phyloP scores from a whole-genome alignment of 257 asterid species.

The Dorcoceras hygrometricum region DNA sequence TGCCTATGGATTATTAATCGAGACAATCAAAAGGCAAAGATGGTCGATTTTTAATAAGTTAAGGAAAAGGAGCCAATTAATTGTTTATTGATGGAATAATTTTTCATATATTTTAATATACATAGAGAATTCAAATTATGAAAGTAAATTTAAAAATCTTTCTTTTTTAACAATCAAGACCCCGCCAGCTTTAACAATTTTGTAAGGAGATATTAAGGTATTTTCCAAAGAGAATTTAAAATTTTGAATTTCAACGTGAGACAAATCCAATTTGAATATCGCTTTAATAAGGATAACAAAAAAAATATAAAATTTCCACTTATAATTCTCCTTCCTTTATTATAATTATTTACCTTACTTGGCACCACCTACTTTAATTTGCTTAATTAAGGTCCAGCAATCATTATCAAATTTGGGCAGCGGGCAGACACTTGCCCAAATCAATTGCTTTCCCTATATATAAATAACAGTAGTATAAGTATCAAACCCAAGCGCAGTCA shows the following conservation, averaged over 20 bases:
- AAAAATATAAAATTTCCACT: background rate
- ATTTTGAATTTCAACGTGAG: slow-evolving; percentile 23
- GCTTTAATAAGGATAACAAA: slow-evolving; percentile 16
- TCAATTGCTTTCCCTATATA: slow-evolving; percentile 18
- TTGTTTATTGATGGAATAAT: no score
- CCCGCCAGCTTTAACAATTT: no score
- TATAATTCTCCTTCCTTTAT: slow-evolving; percentile 10
- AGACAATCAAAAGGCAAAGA: no score
- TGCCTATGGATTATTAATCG: no score
- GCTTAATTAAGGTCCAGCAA: slow-evolving; percentile 33
- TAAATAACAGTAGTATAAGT: no score
- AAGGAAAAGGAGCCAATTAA: no score
- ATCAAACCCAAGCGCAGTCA: slow-evolving; percentile 27
- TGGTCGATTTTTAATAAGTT: no score
- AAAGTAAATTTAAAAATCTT: no score
- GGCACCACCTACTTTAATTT: slow-evolving; percentile 12
- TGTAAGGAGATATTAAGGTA: no score
- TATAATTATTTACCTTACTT: background rate
- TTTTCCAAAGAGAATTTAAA: background rate
- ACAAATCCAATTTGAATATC: slow-evolving; percentile 11
- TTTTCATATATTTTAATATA: no score
- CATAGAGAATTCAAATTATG: no score
- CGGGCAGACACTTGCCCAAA: slow-evolving; percentile 48
- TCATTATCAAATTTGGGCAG: slow-evolving; percentile 37
- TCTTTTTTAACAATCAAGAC: no score